Evolutionary conservation across 441 rosid species (phyloP), one percentile per base, ranked within the genome.

Genomic region (Populus hybrid): DNA sequence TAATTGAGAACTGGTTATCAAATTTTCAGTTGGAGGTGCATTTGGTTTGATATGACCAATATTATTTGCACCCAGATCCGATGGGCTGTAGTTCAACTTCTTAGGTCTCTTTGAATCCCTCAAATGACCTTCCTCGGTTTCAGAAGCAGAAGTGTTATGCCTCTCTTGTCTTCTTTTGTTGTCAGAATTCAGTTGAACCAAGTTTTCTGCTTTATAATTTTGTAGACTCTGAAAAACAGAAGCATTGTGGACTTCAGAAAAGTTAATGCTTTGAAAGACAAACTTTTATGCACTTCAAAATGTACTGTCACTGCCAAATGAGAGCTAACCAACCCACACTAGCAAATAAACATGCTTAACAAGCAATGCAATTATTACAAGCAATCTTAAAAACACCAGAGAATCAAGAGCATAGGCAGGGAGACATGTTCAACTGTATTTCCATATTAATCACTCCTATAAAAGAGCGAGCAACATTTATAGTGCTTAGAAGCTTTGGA

Each of bases 91-190:
- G 75, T 81, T 76, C 81, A 86, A 70, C n/a, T 81, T 84, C 83
- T 87, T 92, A 75, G 81, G 91, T 63, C 91, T 89, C 85, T 88
- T 91, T 67, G 82, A 74, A 21, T 84, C 84, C 42, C 79, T 80
- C 38, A 78, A 72, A 80, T 82, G 81, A 75, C 74, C 85, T 71
- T 40, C 75, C 32, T 82, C 86, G 63, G 76, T 82, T 77, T 73
- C 87, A 77, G 82, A 79, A 42, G 80, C 75, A 72, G 81, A 83
- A 76, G 67, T 73, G 46, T 36, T 78, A 80, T 76, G 79, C 65
- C 81, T 82, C 26, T 83, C 83, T 61, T 80, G 72, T 34, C 78
- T 74, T 76, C 46, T 74, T 67, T 38, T 82, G 28, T 81, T 79
- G 69, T 75, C 80, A 64, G 67, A 66, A 71, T 34, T 82, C 73